Evolutionary conservation across 2,329 filamentous ascomycete genomes (phyloP).

Genomic region (Penicillium carneum): DNA sequence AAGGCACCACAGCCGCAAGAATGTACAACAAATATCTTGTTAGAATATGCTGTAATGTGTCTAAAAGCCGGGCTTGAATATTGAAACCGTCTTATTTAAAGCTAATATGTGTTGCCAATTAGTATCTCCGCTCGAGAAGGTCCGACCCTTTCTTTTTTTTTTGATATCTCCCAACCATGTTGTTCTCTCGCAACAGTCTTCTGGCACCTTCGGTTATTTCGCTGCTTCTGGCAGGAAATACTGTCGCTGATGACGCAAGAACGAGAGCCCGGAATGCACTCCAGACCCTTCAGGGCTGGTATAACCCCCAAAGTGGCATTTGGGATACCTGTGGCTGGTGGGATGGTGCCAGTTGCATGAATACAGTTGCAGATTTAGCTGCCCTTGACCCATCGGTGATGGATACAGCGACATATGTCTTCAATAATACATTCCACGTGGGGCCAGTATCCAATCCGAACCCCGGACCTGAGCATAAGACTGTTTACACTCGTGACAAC

Average conservation of each 20-base stretch:
- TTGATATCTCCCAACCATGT: conserved; percentile 19
- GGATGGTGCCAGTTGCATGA: conserved; percentile 74
- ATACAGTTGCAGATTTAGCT: conserved; percentile 65
- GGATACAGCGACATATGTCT: conserved; percentile 49
- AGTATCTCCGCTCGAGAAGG: background rate
- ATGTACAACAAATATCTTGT: conserved; percentile 28
- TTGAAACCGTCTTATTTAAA: conserved; percentile 28
- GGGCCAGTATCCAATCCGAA: conserved; percentile 33
- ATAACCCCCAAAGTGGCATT: conserved; percentile 65
- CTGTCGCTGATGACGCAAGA: conserved; percentile 24
- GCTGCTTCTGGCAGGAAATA: conserved; percentile 15
- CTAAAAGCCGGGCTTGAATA: conserved; percentile 11
- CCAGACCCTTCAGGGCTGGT: conserved; percentile 65
- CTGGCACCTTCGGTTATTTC: conserved; percentile 19
- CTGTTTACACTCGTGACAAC: conserved; percentile 18
- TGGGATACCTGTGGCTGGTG: conserved; percentile 75
- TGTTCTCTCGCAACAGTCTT: conserved; percentile 22
- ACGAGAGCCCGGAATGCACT: conserved; percentile 41
- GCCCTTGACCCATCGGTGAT: conserved; percentile 45
- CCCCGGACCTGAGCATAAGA: conserved; percentile 27
- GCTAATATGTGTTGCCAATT: background rate
- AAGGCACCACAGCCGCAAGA: conserved; percentile 19
- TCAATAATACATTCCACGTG: conserved; percentile 53
- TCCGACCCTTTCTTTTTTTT: conserved; percentile 10
- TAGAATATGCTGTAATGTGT: conserved; percentile 21